Evolutionary conservation across 805 yeast genomes (phyloP).

Genomic region (Saturnispora diversa): DNA sequence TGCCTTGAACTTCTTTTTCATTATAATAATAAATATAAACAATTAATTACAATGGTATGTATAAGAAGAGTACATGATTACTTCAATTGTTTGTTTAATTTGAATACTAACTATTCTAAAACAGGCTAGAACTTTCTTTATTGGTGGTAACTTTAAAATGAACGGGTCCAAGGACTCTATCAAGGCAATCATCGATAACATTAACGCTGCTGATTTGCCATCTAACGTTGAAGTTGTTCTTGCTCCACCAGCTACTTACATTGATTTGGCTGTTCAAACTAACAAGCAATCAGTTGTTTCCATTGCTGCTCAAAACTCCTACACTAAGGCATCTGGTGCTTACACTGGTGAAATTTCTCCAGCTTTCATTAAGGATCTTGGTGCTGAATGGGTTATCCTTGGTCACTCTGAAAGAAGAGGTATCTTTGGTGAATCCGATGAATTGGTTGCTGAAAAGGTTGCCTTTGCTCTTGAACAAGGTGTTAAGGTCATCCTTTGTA

Average conservation of each 20-base stretch:
- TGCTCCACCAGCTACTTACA: constrained; percentile 93
- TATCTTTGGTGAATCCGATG: constrained; percentile 82
- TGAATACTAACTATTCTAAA: background rate
- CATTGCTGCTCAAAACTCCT: constrained; percentile 89
- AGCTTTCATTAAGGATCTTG: constrained; percentile 79
- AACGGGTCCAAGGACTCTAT: constrained; percentile 89
- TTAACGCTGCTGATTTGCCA: constrained; percentile 73
- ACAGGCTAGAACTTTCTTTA: constrained; percentile 55
- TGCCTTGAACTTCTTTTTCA: too few relatives aligned
- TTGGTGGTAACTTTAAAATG: constrained; percentile 99
- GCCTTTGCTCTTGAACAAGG: constrained; percentile 89
- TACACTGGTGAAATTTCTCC: constrained; percentile 96
- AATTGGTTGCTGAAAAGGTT: constrained; percentile 87
- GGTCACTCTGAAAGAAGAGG: constrained; percentile 99
- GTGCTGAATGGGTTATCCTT: constrained; percentile 88
- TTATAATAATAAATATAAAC: too few relatives aligned
- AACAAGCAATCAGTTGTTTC: constrained; percentile 66
- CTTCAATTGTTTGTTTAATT: background rate
- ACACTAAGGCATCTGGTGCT: constrained; percentile 86
- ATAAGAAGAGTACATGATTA: background rate
- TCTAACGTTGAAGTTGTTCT: constrained; percentile 83
- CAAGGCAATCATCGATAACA: constrained; percentile 70
- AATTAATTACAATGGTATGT: constrained; percentile 1
- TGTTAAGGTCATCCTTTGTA: constrained; percentile 86
- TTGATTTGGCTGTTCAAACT: constrained; percentile 61